Evolutionary conservation across 2,329 filamentous ascomycete genomes (phyloP), one percentile per base, ranked within the genome.

Genomic region (Zarea fungicola): DNA sequence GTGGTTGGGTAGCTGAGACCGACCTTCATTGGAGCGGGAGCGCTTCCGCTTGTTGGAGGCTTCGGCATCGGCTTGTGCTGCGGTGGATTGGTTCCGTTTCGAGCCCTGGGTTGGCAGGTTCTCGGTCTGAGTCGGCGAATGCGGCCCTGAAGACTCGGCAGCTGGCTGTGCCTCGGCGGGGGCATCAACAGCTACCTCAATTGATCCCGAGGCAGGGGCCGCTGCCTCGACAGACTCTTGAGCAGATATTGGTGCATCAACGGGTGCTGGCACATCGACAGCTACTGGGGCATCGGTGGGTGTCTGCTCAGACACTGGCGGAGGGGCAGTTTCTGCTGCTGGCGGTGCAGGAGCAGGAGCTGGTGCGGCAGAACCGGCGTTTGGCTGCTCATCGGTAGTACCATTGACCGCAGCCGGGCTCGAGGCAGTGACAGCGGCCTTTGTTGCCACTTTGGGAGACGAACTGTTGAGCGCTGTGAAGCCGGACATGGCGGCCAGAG

Each of bases 21-120:
- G 68, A 67, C 47, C 6, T 49, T 83, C 83, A 31, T 72, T 64
- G 6, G 85, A 87, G 39, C 74, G 69, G 6, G 87, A 89, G 52
- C 87, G 79, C 65, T 89, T 92, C 59, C 82, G 80, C 66, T 84
- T 85, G 57, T 81, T 75, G 16, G 75, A 67, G 14, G 59, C 62
- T 29, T 83, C 77, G n/a, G 62, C 59, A 26, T 76, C 71, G 6
- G 71, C 55, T 56, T 74, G 72, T 31, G 55, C 55, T 37, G 68
- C 56, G 2, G 71, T 59, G 43, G 68, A 67, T 53, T 71, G 70
- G 14, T 68, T 58, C 29, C 68, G 60, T 4, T 78, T 75, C 34
- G 63, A 57, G 39, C 60, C 65, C 18, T 70, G 62, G 5, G 58
- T 62, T 25, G 70, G 60, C 68, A 74, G 73, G 44, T 66, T 65